These are phyloP conservation scores for Biscutella auriculata DNA, from an alignment of 441 rosid genomes.

Conservation along the genomic window DNA sequence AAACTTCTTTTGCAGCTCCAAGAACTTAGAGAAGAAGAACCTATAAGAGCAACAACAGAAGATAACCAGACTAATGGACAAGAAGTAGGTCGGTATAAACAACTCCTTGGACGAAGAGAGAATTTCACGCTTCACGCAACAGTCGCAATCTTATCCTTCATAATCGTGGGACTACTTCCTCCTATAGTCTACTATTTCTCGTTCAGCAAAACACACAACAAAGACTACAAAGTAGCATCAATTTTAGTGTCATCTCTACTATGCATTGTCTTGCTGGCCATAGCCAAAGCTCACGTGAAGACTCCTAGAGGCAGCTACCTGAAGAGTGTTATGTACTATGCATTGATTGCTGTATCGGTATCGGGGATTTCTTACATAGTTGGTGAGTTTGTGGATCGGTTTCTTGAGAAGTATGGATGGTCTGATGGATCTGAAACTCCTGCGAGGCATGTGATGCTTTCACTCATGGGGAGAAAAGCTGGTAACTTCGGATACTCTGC, in stretches of 20 bases:
- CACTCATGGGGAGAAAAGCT: slow-evolving; percentile 21
- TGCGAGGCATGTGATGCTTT: slow-evolving; percentile 1
- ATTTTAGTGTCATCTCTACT: slow-evolving; percentile 46
- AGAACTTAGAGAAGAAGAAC: slow-evolving; percentile 63
- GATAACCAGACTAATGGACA: slow-evolving; percentile 6
- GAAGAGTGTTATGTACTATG: slow-evolving; percentile 34
- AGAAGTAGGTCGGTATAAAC: slow-evolving; percentile 42
- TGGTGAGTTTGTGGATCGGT: slow-evolving; percentile 38
- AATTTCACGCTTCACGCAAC: slow-evolving; percentile 40
- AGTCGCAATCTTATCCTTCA: slow-evolving; percentile 47
- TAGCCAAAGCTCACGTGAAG: slow-evolving; percentile 47
- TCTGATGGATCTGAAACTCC: slow-evolving; percentile 23
- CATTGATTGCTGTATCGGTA: slow-evolving; percentile 29
- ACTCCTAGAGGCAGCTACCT: slow-evolving; percentile 36
- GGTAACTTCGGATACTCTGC: slow-evolving; percentile 10
- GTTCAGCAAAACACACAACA: slow-evolving; percentile 39
- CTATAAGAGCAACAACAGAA: slow-evolving; percentile 16
- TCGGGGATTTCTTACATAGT: slow-evolving; percentile 50
- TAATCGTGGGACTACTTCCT: slow-evolving; percentile 55
- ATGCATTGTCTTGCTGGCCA: slow-evolving; percentile 53
- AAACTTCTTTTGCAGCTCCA: slow-evolving; percentile 38
- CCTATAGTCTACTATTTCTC: slow-evolving; percentile 62
- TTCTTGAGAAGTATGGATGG: slow-evolving; percentile 42
- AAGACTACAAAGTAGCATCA: slow-evolving; percentile 53
- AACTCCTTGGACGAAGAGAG: slow-evolving; percentile 44